Conservation (phyloP, 78 protist genomes). For the Dictyostelium purpureum region DNA sequence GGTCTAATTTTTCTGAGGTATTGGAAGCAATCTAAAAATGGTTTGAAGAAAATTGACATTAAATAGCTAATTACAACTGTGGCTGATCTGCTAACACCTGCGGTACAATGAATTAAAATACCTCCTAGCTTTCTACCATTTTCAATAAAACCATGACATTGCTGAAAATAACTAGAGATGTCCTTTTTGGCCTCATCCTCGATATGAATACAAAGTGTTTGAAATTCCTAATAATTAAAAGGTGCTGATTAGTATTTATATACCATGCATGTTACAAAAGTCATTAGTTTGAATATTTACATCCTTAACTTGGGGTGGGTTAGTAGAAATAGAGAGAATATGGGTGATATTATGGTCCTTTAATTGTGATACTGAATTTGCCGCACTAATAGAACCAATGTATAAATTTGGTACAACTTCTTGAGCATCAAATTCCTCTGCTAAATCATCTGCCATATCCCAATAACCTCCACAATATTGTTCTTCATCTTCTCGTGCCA, state of each 20-base stretch:
- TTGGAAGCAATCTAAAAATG: slow-evolving; percentile 63
- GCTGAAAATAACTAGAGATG: slow-evolving; percentile 8
- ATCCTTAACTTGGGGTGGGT: slow-evolving; percentile 41
- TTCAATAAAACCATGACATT: slow-evolving; percentile 47
- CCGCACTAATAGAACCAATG: slow-evolving; percentile 63
- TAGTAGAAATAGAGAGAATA: slow-evolving; percentile 53
- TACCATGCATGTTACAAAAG: background rate
- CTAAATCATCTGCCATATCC: slow-evolving; percentile 56
- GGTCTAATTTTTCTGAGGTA: slow-evolving; percentile 50
- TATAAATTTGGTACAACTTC: slow-evolving; percentile 49
- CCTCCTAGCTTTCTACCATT: slow-evolving; percentile 38
- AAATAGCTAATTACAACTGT: slow-evolving; percentile 54
- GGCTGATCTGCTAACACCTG: slow-evolving; percentile 68
- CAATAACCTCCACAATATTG: slow-evolving; percentile 29
- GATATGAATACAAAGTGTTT: slow-evolving; percentile 25
- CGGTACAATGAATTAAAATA: slow-evolving; percentile 61
- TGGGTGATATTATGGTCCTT: slow-evolving; percentile 54
- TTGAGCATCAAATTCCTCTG: slow-evolving; percentile 68
- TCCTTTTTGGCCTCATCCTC: slow-evolving; percentile 63
- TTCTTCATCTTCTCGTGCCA: background rate
- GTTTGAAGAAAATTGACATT: slow-evolving; percentile 57
- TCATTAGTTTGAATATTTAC: background rate
- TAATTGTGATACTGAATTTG: background rate
- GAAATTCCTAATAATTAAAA: background rate
- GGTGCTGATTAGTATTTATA: too few species aligned